phyloP scores from a whole-genome alignment of 2,329 filamentous ascomycete species.

The Fusarium tjaetaba region DNA sequence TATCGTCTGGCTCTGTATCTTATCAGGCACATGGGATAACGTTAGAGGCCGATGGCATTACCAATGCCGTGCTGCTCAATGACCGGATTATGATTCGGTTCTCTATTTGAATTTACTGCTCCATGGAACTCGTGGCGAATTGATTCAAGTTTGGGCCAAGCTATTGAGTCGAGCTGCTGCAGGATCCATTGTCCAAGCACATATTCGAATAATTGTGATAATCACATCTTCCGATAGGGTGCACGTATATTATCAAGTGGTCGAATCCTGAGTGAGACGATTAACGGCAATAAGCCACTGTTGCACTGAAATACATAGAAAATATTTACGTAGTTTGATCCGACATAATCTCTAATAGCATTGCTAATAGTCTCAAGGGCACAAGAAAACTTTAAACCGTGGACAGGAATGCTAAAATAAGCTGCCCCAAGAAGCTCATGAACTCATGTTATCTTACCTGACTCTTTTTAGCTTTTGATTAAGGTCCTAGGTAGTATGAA shows the following conservation, averaged over 20 bases:
- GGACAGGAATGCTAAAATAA: neutral
- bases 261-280: neutral
- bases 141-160: neutral
- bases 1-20: neutral
- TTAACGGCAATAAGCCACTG: neutral
- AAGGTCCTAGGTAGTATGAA: neutral
- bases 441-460: neutral
- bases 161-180: neutral
- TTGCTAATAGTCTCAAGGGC: neutral
- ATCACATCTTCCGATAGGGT: neutral
- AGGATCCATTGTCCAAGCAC: neutral
- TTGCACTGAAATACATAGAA: neutral
- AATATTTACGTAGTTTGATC: neutral
- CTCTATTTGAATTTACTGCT: fast-evolving
- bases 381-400: neutral
- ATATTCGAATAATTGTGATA: too few species aligned
- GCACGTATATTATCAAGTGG: neutral
- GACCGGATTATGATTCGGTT: neutral
- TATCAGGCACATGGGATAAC: neutral
- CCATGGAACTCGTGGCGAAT: neutral
- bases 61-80: too few species aligned
- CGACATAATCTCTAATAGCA: too few species aligned
- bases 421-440: neutral
- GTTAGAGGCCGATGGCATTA: neutral
- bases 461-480: neutral